Percentiles rank a stretch among this genome's conserved stretches.
These are phyloP conservation scores for Lactifluus piperatus DNA, from an alignment of 768 basidiomycete species.

Conservation along the genomic window DNA sequence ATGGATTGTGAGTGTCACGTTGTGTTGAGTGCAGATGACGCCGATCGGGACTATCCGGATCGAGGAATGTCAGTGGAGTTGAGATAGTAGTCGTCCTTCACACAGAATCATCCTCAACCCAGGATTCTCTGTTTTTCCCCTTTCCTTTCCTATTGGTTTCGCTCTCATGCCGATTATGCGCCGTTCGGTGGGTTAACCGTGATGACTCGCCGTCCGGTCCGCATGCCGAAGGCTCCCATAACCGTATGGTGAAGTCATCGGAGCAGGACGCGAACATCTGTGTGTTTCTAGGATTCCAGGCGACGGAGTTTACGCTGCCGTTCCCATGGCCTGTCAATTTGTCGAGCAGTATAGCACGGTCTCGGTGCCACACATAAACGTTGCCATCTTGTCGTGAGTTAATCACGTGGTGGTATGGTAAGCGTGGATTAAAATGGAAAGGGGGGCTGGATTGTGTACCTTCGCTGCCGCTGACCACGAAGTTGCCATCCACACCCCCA, in stretches of 20 bases:
- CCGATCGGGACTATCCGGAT: slow-evolving; percentile 9
- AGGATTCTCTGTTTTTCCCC: slow-evolving; percentile 48
- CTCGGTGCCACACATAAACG: slow-evolving; percentile 93
- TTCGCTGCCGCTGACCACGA: slow-evolving; percentile 92
- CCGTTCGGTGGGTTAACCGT: slow-evolving; percentile 1
- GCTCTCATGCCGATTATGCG: slow-evolving; percentile 10
- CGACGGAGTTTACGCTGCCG: slow-evolving; percentile 90
- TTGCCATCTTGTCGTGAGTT: slow-evolving; percentile 57
- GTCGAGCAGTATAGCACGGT: slow-evolving; percentile 76
- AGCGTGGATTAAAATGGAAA: slow-evolving; percentile 3
- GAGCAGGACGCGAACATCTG: slow-evolving; percentile 96
- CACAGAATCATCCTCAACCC: slow-evolving; percentile 27
- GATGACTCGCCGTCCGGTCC: slow-evolving; percentile 13
- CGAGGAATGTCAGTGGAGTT: neutral
- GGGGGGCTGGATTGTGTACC: slow-evolving; percentile 40
- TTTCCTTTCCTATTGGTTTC: slow-evolving; percentile 48
- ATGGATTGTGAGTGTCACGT: slow-evolving; percentile 5
- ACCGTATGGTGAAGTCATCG: slow-evolving; percentile 83
- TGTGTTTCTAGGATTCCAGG: slow-evolving; percentile 88
- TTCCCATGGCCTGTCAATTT: slow-evolving; percentile 79
- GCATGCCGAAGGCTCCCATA: slow-evolving; percentile 62
- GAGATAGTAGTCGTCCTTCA: slow-evolving; percentile 7
- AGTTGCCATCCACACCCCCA: slow-evolving; percentile 81
- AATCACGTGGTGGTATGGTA: slow-evolving; percentile 6
- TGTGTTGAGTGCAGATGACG: slow-evolving; percentile 7